A percentile compares a stretch with the other conserved stretches of the same genome.
Evolutionary conservation across 306 rosid species (phyloP).

Genomic region (Acacia acuminata): DNA sequence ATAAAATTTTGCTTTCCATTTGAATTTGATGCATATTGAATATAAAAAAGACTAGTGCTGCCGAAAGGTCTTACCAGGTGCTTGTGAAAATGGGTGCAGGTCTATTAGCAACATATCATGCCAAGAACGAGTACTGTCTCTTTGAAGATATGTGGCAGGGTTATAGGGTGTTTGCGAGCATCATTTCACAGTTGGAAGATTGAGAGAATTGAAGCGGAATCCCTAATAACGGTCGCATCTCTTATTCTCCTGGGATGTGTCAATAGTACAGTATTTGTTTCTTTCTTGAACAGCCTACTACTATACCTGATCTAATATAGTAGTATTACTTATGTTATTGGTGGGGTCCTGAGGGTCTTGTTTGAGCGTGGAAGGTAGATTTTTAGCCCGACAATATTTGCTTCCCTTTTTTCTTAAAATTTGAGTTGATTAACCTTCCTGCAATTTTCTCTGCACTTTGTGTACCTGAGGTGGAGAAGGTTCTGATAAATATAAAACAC

Average conservation of each 20-base stretch:
- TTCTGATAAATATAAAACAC: background rate
- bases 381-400: background rate
- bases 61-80: constrained; percentile 21
- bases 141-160: constrained; percentile 85
- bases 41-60: background rate
- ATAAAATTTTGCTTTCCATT: background rate
- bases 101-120: constrained; percentile 86
- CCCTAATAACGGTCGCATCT: background rate
- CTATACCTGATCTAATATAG: background rate
- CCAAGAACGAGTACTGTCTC: constrained; percentile 90
- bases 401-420: background rate
- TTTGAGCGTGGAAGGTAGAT: background rate
- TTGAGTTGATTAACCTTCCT: background rate
- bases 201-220: constrained; percentile 26
- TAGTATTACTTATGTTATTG: background rate
- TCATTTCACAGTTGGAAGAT: constrained; percentile 76
- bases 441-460: background rate
- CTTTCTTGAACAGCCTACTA: background rate
- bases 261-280: background rate
- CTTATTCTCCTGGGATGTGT: background rate
- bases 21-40: constrained; percentile 4
- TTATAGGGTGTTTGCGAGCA: constrained; percentile 63
- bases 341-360: background rate
- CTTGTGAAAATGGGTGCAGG: constrained; percentile 54
- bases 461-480: background rate